Conservation (phyloP, 257 asterid genomes). For the Scutellaria galericulata region DNA sequence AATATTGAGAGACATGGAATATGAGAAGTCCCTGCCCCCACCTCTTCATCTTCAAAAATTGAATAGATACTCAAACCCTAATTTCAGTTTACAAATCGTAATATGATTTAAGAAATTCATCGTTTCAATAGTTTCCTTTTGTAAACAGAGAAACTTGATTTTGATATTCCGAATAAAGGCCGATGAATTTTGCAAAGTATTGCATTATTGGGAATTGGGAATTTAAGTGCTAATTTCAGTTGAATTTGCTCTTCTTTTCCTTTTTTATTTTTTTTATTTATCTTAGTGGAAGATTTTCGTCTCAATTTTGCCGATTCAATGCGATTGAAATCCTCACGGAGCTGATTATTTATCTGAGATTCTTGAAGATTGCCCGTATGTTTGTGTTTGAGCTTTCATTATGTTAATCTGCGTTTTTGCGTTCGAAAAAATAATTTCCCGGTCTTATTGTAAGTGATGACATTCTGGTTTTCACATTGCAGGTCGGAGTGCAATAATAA, state of each 20-base stretch:
- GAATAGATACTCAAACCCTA: slow-evolving; percentile 53
- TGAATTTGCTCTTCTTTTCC: slow-evolving; percentile 19
- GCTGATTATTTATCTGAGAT: slow-evolving; percentile 35
- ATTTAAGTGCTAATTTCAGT: slow-evolving; percentile 33
- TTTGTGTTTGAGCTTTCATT: slow-evolving; percentile 23
- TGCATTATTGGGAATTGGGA: slow-evolving; percentile 28
- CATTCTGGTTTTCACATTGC: slow-evolving; percentile 40
- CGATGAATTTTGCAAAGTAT: slow-evolving; percentile 25
- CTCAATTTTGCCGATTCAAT: slow-evolving; percentile 40
- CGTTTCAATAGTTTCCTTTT: slow-evolving; percentile 13
- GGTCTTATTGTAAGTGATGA: slow-evolving; percentile 25
- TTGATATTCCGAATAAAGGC: slow-evolving; percentile 18
- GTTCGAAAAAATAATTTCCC: background rate
- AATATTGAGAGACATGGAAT: too few species aligned
- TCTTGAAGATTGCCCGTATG: slow-evolving; percentile 28
- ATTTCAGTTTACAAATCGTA: slow-evolving; percentile 4
- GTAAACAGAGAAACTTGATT: background rate
- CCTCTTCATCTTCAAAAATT: too few species aligned
- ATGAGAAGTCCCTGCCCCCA: too few species aligned
- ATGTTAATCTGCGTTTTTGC: slow-evolving; percentile 16
- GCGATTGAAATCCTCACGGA: slow-evolving; percentile 35
- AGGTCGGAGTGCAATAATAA: slow-evolving; percentile 44
- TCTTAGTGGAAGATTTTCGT: slow-evolving; percentile 30
- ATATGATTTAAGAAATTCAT: background rate
- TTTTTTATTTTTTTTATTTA: background rate